Evolutionary conservation across 2,329 filamentous ascomycete species (phyloP).

Genomic region (Leptosphaerulina australis): DNA sequence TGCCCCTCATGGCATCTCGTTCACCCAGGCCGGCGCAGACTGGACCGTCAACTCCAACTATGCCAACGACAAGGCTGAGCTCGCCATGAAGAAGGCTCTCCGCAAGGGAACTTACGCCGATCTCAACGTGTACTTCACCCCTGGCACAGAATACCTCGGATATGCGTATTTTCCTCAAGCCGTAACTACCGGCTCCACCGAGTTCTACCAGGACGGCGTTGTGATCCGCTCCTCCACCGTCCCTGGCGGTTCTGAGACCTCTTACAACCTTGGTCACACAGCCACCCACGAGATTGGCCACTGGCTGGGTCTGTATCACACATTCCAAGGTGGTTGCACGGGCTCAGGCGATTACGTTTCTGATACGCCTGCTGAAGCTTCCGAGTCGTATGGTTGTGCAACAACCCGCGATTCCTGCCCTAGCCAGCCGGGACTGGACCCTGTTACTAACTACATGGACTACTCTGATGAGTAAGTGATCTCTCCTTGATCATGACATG

Average conservation of each 20-base stretch:
- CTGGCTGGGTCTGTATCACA: slow-evolving; percentile 42
- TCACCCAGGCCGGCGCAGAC: slow-evolving; percentile 22
- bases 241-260: slow-evolving; percentile 25
- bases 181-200: slow-evolving; percentile 17
- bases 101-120: slow-evolving; percentile 34
- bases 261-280: slow-evolving; percentile 32
- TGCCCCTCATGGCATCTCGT: slow-evolving; percentile 22
- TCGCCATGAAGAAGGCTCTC: slow-evolving; percentile 20
- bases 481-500: background rate
- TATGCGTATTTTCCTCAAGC: slow-evolving; percentile 23
- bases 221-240: slow-evolving; percentile 25
- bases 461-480: slow-evolving; percentile 32
- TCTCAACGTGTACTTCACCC: slow-evolving; percentile 37
- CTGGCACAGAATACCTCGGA: slow-evolving; percentile 12
- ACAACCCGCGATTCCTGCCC: slow-evolving; percentile 37
- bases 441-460: slow-evolving; percentile 46
- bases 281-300: slow-evolving; percentile 44
- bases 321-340: slow-evolving; percentile 39
- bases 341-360: slow-evolving; percentile 34
- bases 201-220: slow-evolving; percentile 32
- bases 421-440: slow-evolving; percentile 32
- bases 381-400: slow-evolving; percentile 32
- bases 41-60: slow-evolving; percentile 20
- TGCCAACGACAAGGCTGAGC: slow-evolving; percentile 15
- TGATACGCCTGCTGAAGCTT: slow-evolving; percentile 34